Base-by-base conservation (phyloP, 179 eudicot genomes). In the Heliamphora pulchella region DNA sequence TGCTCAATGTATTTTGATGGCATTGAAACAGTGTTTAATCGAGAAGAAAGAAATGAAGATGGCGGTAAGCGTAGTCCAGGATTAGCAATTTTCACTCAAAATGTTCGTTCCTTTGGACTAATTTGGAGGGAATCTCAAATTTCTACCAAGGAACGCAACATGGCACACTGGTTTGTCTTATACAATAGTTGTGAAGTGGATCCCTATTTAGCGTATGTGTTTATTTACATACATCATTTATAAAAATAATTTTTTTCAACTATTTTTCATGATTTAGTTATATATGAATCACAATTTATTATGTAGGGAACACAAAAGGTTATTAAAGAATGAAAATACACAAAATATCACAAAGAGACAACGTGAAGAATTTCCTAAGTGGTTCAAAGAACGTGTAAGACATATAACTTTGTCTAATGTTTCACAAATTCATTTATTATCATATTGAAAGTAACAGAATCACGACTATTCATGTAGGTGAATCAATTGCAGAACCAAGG, bases 1-100 rank as follows among this genome's bases (percentile, higher is more conserved):
- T 87, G 80, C 22, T 83, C 83, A n/a, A 73, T 31, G 72, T 80
- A 80, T 41, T 48, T 80, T 20, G 43, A 69, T 47, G 78, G 64
- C 1, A 50, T 80, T 9, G 58, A 63, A 51, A 80, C 82, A 13
- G 41, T 15, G 22, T 76, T 76, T 50, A 58, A 76, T 43, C 15
- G 53, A 47, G 17, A 48, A 9, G 70, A 63, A 1, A 50, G 50
- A 50, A 79, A 79, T 61, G 11, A 11, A 39, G 57, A 61, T 71
- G 15, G 48, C 17, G 76, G 47, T 9, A 59, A 18, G 3, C 0
- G 0, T 51, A 44, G 11, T 9, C 15, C 1, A n/a, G 48, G 31
- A 51, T 48, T 78, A 18, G 20, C 14, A 0, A 51, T 54, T 11
- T 78, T 78, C 22, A 13, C 8, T 5, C 72, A 66, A 65, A 65